phyloP scores from a whole-genome alignment of 179 eudicot genomes.

The Patellifolia procumbens region DNA sequence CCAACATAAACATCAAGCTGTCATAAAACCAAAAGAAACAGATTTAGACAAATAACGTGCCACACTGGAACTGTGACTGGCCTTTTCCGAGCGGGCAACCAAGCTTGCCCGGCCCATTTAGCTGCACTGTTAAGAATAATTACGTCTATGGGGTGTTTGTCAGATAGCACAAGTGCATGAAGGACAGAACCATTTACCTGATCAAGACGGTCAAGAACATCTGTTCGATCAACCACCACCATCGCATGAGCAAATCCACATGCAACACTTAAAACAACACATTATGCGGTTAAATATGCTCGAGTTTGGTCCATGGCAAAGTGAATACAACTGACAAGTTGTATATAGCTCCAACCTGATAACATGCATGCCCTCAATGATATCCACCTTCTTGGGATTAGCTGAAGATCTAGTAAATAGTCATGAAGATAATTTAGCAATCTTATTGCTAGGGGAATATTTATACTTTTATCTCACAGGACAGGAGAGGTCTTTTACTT shows the following conservation, averaged over 20 bases:
- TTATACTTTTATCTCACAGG: neutral
- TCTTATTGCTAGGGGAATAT: neutral
- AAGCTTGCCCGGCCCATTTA: neutral
- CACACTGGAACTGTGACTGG: too few species aligned
- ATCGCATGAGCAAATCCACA: conserved; percentile 91
- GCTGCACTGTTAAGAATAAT: neutral
- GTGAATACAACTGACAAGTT: neutral
- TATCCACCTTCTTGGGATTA: conserved; percentile 87
- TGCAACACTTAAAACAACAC: conserved; percentile 60
- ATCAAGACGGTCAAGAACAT: conserved; percentile 71
- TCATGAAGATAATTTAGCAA: conserved; percentile 13
- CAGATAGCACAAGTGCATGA: neutral
- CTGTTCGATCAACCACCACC: conserved; percentile 83
- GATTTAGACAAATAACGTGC: too few species aligned
- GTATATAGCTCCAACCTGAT: conserved; percentile 57
- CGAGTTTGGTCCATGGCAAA: neutral
- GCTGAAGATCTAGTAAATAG: conserved; percentile 72
- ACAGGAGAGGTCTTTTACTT: conserved; percentile 50
- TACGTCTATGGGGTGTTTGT: neutral
- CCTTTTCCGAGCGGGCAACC: too few species aligned
- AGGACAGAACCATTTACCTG: conserved; percentile 45
- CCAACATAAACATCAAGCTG: conserved; percentile 96
- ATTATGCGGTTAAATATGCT: conserved; percentile 7
- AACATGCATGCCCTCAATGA: conserved; percentile 98
- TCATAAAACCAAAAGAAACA: conserved; percentile 27